Conservation (phyloP, 208 protist genomes). For the Crithidia fasciculata region DNA sequence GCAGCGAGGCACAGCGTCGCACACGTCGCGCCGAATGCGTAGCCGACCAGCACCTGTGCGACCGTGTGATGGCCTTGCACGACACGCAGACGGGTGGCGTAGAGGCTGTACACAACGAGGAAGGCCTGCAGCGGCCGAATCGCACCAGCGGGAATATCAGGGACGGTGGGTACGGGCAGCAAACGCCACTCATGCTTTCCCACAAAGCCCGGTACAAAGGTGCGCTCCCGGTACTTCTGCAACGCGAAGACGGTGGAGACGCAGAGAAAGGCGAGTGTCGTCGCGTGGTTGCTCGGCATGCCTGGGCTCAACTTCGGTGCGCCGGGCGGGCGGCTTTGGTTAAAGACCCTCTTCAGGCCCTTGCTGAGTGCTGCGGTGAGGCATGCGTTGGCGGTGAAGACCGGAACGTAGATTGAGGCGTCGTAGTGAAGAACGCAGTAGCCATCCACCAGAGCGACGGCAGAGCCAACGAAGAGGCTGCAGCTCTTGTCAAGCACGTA, state of each 20-base stretch:
- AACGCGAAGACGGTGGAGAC: slow-evolving; percentile 35
- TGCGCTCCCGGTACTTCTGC: slow-evolving; percentile 8
- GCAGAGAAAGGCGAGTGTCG: slow-evolving; percentile 47
- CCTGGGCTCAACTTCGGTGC: slow-evolving; percentile 57
- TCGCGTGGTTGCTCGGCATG: slow-evolving; percentile 80
- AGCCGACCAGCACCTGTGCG: slow-evolving; percentile 54
- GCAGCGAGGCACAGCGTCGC: slow-evolving; percentile 22
- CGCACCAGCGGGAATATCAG: background rate
- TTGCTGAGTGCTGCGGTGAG: slow-evolving; percentile 47
- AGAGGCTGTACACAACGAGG: slow-evolving; percentile 44
- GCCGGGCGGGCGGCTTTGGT: slow-evolving; percentile 51
- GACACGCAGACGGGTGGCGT: slow-evolving; percentile 43
- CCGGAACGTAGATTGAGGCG: slow-evolving; percentile 42
- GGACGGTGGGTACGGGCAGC: slow-evolving; percentile 3
- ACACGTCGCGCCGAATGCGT: slow-evolving; percentile 30
- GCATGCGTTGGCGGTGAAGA: slow-evolving; percentile 46
- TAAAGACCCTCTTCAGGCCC: slow-evolving; percentile 54
- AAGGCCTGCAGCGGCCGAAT: slow-evolving; percentile 29
- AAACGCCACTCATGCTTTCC: background rate
- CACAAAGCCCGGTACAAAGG: background rate
- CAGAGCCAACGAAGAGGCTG: slow-evolving; percentile 36
- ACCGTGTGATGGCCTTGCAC: slow-evolving; percentile 53
- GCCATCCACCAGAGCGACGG: slow-evolving; percentile 44
- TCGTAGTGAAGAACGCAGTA: slow-evolving; percentile 34
- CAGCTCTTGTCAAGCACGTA: slow-evolving; percentile 45